phyloP scores from a whole-genome alignment of 1,139 yeast species.

The Geotrichum aggregatum region DNA sequence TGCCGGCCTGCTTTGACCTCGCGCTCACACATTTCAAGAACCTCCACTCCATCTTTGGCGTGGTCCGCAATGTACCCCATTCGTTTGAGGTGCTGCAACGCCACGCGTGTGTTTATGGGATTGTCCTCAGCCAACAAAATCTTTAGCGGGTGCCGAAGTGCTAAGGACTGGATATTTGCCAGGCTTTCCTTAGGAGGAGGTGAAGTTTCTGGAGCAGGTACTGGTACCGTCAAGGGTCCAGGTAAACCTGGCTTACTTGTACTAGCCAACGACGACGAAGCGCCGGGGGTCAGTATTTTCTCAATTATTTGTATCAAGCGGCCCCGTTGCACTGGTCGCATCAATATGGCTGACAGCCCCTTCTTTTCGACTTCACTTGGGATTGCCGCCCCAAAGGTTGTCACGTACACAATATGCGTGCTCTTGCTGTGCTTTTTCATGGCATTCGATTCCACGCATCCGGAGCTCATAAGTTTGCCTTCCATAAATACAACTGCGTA shows the following conservation, averaged over 20 bases:
- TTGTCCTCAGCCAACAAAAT: conserved; percentile 55
- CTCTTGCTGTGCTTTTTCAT: conserved; percentile 25
- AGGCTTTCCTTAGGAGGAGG: too few species aligned
- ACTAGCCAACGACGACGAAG: conserved; percentile 27
- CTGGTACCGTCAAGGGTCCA: conserved; percentile 27
- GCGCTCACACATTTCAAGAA: conserved; percentile 42
- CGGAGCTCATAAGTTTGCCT: conserved; percentile 26
- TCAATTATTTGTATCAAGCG: conserved; percentile 30
- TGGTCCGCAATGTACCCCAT: conserved; percentile 54
- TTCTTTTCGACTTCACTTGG: conserved; percentile 28
- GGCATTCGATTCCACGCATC: conserved; percentile 24
- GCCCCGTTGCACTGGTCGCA: conserved; percentile 31
- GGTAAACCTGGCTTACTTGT: conserved; percentile 26
- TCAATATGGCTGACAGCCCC: conserved; percentile 30
- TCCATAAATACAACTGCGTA: conserved; percentile 32
- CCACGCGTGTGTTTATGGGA: conserved; percentile 49
- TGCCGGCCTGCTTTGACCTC: conserved; percentile 33
- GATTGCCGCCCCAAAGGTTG: conserved; percentile 30
- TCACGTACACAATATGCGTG: conserved; percentile 30
- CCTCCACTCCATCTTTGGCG: conserved; percentile 55
- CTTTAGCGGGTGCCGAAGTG: conserved; percentile 43
- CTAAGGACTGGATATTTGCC: conserved; percentile 30
- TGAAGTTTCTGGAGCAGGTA: too few species aligned
- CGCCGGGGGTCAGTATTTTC: too few species aligned
- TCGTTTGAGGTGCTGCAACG: conserved; percentile 49